phyloP scores from a whole-genome alignment of 805 yeast genomes.

The Cyberlindnera xylosilytica region DNA sequence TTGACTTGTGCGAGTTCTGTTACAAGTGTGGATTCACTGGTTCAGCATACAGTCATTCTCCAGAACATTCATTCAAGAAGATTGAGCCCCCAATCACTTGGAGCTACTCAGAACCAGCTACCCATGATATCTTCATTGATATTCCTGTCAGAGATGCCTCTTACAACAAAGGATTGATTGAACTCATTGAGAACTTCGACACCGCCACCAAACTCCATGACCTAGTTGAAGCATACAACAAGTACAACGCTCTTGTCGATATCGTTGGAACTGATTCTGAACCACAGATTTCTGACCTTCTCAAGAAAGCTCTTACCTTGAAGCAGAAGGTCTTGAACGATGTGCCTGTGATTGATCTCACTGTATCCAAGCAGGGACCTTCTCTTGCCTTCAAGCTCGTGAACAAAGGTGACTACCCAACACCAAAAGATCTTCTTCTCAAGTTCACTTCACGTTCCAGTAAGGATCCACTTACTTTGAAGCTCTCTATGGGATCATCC shows the following conservation, averaged over 20 bases:
- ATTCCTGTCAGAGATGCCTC: slow-evolving; percentile 3
- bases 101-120: background rate
- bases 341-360: slow-evolving; percentile 4
- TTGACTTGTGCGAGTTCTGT: slow-evolving; percentile 13
- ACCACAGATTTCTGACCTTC: background rate
- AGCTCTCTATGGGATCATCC: slow-evolving; percentile 3
- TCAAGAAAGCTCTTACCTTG: slow-evolving; percentile 1
- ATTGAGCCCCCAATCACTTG: background rate
- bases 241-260: slow-evolving; percentile 7
- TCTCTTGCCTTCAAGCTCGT: slow-evolving; percentile 5
- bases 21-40: background rate
- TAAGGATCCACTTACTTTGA: background rate
- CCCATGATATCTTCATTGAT: slow-evolving; percentile 6
- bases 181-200: slow-evolving; percentile 5
- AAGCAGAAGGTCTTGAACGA: background rate
- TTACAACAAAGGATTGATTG: background rate
- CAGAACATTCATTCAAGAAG: slow-evolving; percentile 6
- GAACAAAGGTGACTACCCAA: slow-evolving; percentile 7
- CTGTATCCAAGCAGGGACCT: slow-evolving; percentile 5
- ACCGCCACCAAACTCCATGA: slow-evolving; percentile 12
- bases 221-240: slow-evolving; percentile 1
- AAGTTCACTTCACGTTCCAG: background rate
- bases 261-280: slow-evolving; percentile 3
- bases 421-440: slow-evolving; percentile 5
- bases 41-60: background rate